A percentile compares a stretch with the other conserved stretches of the same genome.
phyloP scores from a whole-genome alignment of 257 asterid species.

The Penstemon barbatus region DNA sequence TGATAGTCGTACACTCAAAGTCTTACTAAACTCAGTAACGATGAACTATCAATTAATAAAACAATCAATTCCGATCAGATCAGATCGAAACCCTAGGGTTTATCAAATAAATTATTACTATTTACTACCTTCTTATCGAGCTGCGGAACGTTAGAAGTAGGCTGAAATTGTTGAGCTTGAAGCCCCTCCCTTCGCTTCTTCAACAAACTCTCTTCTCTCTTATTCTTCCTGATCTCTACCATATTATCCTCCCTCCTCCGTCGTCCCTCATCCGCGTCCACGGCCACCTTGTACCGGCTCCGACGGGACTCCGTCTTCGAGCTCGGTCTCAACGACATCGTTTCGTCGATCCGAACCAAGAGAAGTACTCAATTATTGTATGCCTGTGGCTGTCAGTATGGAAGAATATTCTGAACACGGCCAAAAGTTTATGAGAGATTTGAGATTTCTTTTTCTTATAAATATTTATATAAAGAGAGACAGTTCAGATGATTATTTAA shows the following conservation, averaged over 20 bases:
- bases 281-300: conserved; percentile 95
- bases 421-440: conserved; percentile 28
- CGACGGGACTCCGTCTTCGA: conserved; percentile 87
- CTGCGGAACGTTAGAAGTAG: conserved; percentile 52
- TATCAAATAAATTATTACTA: conserved; percentile 8
- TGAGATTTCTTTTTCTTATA: conserved; percentile 16
- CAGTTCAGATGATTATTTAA: conserved; percentile 3
- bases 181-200: conserved; percentile 96
- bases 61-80: conserved; percentile 19
- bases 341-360: conserved; percentile 33
- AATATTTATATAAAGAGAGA: conserved; percentile 11
- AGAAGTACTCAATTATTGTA: conserved; percentile 23
- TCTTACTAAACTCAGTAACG: not conserved
- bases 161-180: conserved; percentile 64
- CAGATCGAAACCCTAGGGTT: conserved; percentile 38
- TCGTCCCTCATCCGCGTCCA: conserved; percentile 93
- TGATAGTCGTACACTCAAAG: not conserved
- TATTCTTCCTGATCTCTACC: conserved; percentile 96
- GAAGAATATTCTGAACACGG: conserved; percentile 33
- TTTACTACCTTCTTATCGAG: conserved; percentile 72
- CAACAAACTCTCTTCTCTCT: conserved; percentile 80
- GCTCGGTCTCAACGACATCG: conserved; percentile 93
- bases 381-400: conserved; percentile 21
- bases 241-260: conserved; percentile 88
- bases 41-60: conserved; percentile 16